Evolutionary conservation across 2,329 filamentous ascomycete species (phyloP).

Genomic region (Paecilomyces variotii): DNA sequence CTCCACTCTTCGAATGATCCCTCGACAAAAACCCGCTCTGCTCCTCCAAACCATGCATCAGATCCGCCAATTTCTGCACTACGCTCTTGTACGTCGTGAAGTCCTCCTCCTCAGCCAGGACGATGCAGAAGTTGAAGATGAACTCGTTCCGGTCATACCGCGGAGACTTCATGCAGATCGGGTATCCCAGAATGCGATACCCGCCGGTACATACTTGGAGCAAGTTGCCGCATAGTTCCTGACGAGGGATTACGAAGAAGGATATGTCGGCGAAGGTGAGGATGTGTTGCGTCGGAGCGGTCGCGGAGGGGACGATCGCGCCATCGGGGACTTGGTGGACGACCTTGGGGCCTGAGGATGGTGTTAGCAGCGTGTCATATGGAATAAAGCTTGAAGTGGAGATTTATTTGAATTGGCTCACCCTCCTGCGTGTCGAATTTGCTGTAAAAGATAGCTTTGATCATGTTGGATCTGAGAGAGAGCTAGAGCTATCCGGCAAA

Average conservation of each 20-base stretch:
- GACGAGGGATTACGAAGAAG: slow-evolving; percentile 88
- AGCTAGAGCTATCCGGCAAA: slow-evolving; percentile 1
- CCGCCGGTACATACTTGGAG: slow-evolving; percentile 64
- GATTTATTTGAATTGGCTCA: slow-evolving; percentile 13
- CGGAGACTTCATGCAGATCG: slow-evolving; percentile 74
- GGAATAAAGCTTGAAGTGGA: background rate
- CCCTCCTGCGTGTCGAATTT: slow-evolving; percentile 56
- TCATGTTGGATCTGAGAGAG: slow-evolving; percentile 36
- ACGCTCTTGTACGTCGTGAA: slow-evolving; percentile 76
- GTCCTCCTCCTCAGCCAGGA: slow-evolving; percentile 63
- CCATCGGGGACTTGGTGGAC: slow-evolving; percentile 58
- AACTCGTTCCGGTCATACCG: slow-evolving; percentile 90
- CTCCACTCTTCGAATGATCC: slow-evolving; percentile 37
- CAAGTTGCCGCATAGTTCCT: slow-evolving; percentile 89
- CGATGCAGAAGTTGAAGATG: slow-evolving; percentile 94
- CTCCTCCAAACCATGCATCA: slow-evolving; percentile 85
- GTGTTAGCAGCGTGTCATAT: slow-evolving; percentile 3
- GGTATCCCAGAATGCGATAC: slow-evolving; percentile 77
- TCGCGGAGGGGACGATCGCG: slow-evolving; percentile 43
- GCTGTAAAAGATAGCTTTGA: slow-evolving; percentile 59
- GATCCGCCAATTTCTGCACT: slow-evolving; percentile 72
- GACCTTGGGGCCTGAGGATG: slow-evolving; percentile 48
- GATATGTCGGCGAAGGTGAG: slow-evolving; percentile 81
- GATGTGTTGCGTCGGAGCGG: slow-evolving; percentile 49
- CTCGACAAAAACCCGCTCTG: slow-evolving; percentile 69